Conservation (phyloP, 805 yeast species). For the Kuraishia ogatae region DNA sequence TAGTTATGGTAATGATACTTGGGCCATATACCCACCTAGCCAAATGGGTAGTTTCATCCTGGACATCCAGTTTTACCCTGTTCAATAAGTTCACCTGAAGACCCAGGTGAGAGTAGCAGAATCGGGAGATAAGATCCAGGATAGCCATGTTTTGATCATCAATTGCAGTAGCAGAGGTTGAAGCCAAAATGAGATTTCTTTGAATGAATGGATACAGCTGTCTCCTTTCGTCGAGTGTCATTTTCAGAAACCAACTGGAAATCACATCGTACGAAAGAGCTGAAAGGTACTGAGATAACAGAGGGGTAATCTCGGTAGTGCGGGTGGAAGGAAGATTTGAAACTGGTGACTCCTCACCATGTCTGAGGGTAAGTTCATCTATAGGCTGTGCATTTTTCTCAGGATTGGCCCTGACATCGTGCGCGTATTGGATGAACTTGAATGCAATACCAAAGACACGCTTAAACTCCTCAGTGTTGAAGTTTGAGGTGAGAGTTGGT, state of each 20-base stretch:
- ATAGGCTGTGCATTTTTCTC: background rate
- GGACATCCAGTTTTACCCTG: conserved; percentile 7
- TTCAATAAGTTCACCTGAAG: conserved; percentile 28
- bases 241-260: conserved; percentile 61
- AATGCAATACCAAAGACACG: conserved; percentile 80
- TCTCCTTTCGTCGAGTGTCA: conserved; percentile 49
- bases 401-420: conserved; percentile 27
- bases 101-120: conserved; percentile 56
- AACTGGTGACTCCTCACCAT: conserved; percentile 40
- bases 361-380: conserved; percentile 9
- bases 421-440: conserved; percentile 65
- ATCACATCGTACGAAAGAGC: conserved; percentile 62
- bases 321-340: conserved; percentile 49
- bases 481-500: conserved; percentile 60
- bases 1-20: conserved; percentile 47
- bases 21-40: conserved; percentile 55
- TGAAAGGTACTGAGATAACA: conserved; percentile 50
- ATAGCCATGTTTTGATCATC: conserved; percentile 54
- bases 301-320: conserved; percentile 33
- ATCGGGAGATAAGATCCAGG: conserved; percentile 60
- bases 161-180: conserved; percentile 17
- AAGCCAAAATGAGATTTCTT: conserved; percentile 37
- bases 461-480: conserved; percentile 69
- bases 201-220: conserved; percentile 55
- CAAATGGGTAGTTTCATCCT: conserved; percentile 15